Conservation (phyloP, 148 eudicot species). For the Polygonum aviculare region DNA sequence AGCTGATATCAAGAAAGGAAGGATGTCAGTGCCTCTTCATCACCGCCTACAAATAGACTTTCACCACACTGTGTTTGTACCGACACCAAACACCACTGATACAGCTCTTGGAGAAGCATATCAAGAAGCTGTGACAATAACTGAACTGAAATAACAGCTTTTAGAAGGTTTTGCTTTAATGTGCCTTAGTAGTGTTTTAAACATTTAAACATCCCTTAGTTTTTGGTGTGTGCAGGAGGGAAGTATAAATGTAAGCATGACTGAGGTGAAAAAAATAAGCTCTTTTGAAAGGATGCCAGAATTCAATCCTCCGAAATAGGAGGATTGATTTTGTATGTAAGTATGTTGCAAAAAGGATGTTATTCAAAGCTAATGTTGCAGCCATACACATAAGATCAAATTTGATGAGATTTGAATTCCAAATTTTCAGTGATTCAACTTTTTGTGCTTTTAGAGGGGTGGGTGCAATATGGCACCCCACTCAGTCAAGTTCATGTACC, state of each 20-base stretch:
- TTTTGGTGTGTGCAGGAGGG: background rate
- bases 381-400: background rate
- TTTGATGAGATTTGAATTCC: background rate
- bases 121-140: background rate
- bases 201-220: no score
- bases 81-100: background rate
- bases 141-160: background rate
- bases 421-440: background rate
- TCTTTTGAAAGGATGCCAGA: background rate
- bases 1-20: constrained; percentile 63
- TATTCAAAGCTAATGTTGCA: background rate
- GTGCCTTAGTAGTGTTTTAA: no score
- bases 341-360: background rate
- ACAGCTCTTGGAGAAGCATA: background rate
- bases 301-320: background rate
- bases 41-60: constrained; percentile 77
- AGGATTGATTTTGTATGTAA: background rate
- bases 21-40: constrained; percentile 64
- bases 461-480: no score
- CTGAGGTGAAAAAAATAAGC: background rate
- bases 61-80: constrained; percentile 26
- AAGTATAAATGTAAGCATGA: background rate
- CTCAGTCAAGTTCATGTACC: background rate
- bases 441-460: background rate
- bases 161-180: background rate